Evolutionary conservation across 2,329 filamentous ascomycete genomes (phyloP).

Genomic region (Alternaria rosae): DNA sequence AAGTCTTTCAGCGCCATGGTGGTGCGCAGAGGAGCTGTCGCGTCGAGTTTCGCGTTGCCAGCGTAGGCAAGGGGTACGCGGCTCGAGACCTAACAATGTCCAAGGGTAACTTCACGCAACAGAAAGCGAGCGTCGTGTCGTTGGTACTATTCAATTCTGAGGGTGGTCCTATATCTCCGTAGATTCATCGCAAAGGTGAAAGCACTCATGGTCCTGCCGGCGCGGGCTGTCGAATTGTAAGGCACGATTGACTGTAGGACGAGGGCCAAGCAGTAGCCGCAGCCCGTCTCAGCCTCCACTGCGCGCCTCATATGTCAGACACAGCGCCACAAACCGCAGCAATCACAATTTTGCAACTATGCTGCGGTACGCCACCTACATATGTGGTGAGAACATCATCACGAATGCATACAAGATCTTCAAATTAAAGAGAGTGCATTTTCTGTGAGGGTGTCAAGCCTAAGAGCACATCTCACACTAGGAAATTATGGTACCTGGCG

Average conservation of each 20-base stretch:
- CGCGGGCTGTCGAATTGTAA: constrained; percentile 33
- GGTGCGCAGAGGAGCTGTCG: constrained; percentile 14
- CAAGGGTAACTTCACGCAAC: constrained; percentile 11
- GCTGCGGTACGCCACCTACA: not conserved
- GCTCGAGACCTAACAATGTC: constrained; percentile 16
- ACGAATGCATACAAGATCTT: not conserved
- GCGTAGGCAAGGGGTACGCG: constrained; percentile 23
- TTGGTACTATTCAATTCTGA: constrained; percentile 35
- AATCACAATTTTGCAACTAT: not conserved
- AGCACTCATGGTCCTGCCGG: constrained; percentile 36
- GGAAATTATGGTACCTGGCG: not conserved
- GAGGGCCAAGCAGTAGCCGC: constrained; percentile 30
- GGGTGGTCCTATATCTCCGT: constrained; percentile 43
- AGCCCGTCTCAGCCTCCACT: constrained; percentile 39
- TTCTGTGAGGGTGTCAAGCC: not conserved
- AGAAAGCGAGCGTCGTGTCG: constrained; percentile 5
- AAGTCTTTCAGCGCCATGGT: constrained; percentile 68
- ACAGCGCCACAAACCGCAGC: not conserved
- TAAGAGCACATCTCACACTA: not conserved
- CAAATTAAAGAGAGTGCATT: not conserved
- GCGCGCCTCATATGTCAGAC: constrained; percentile 12
- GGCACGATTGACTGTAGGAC: constrained; percentile 29
- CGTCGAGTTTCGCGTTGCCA: constrained; percentile 17
- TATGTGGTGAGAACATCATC: not conserved
- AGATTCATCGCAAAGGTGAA: constrained; percentile 31